These are phyloP conservation scores for Boletus huronensis DNA, from an alignment of 768 basidiomycete genomes.

Conservation along the genomic window DNA sequence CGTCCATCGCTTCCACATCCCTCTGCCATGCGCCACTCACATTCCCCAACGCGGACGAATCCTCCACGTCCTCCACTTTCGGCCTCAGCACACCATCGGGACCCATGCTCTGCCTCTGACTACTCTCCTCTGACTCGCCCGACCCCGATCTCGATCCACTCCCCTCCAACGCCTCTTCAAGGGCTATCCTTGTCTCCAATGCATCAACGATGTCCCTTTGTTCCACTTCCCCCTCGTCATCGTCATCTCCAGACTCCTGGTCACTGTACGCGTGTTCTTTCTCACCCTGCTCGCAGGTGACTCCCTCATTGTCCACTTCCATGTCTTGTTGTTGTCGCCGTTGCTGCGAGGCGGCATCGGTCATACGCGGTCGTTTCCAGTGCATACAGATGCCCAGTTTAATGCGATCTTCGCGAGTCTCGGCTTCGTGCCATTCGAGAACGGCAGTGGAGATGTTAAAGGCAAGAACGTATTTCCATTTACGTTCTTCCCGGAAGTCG, in stretches of 20 bases:
- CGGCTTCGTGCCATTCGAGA: conserved; percentile 82
- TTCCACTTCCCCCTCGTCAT: conserved; percentile 57
- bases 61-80: conserved; percentile 58
- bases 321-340: conserved; percentile 31
- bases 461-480: conserved; percentile 87
- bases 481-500: conserved; percentile 92
- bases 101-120: conserved; percentile 31
- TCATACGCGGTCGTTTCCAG: conserved; percentile 52
- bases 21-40: conserved; percentile 17
- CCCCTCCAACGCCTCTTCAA: conserved; percentile 58
- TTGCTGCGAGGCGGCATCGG: conserved; percentile 27
- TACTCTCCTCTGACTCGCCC: conserved; percentile 34
- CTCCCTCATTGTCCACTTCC: conserved; percentile 29
- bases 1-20: conserved; percentile 33
- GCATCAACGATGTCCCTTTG: conserved; percentile 54
- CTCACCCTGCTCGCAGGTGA: conserved; percentile 18
- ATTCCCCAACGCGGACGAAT: conserved; percentile 40
- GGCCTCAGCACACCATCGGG: conserved; percentile 35
- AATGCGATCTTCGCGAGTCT: conserved; percentile 59
- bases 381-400: conserved; percentile 63
- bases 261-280: conserved; percentile 26
- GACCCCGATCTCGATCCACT: conserved; percentile 28
- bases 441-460: conserved; percentile 79
- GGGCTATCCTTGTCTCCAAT: conserved; percentile 48
- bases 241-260: conserved; percentile 52